These are phyloP conservation scores for Blastobotrys parvus DNA, from an alignment of 805 yeast species.

Conservation along the genomic window DNA sequence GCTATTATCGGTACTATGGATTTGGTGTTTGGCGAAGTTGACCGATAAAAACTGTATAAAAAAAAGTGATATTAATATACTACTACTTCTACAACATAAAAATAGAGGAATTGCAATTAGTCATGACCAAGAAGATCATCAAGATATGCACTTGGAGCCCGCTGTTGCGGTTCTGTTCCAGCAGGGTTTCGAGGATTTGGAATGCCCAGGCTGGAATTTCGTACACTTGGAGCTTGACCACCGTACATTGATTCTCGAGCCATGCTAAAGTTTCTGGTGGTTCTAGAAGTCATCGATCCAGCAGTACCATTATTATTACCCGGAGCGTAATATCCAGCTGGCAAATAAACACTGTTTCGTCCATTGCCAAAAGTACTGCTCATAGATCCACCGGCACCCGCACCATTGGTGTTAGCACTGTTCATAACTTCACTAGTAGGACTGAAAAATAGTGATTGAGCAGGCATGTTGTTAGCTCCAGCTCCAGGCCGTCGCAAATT, in stretches of 20 bases:
- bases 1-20: conserved; percentile 95
- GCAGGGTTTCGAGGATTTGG: conserved; percentile 10
- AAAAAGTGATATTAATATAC: neutral
- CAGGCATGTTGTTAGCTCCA: conserved; percentile 5
- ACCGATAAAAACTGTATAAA: conserved; percentile 49
- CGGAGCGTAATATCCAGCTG: conserved; percentile 23
- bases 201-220: neutral
- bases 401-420: conserved; percentile 23
- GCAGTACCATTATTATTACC: conserved; percentile 13
- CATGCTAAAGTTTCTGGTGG: conserved; percentile 14
- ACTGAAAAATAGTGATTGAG: conserved; percentile 49
- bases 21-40: conserved; percentile 90
- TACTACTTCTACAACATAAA: neutral
- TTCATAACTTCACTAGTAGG: conserved; percentile 72
- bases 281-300: conserved; percentile 17
- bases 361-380: conserved; percentile 4
- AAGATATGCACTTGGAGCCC: conserved; percentile 32
- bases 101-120: neutral
- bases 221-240: conserved; percentile 5
- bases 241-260: conserved; percentile 12
- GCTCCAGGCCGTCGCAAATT: neutral
- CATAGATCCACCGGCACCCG: conserved; percentile 1
- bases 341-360: conserved; percentile 21
- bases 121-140: conserved; percentile 28
- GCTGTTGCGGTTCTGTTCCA: conserved; percentile 10